Evolutionary conservation across 2,329 filamentous ascomycete species (phyloP), one percentile per base, ranked within the genome.

Genomic region (Purpureocillium takamizusanense): DNA sequence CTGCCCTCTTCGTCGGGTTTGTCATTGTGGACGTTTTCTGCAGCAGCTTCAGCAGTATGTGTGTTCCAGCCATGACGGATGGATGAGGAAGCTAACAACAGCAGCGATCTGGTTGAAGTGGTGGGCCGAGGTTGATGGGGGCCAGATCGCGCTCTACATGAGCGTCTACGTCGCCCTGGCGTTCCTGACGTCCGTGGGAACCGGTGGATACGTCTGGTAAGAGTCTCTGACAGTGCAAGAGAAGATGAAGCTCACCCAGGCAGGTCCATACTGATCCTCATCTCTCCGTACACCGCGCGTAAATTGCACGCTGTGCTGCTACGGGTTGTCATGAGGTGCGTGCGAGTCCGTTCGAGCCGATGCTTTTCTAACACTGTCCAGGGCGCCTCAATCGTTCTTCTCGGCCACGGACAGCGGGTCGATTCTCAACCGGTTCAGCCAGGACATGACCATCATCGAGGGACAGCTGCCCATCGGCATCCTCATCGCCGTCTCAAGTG

Each of bases 61-160:
- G 14, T 3, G 17, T 27, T n/a, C 10, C 18, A n/a, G 7, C 6
- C 28, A 12, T 13, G 8, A 7, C 27, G 10, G 10, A 37, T 30
- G 31, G 16, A 35, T 10, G 16, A 15, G 33, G 10, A 18, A 15
- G 28, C 28, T 30, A 13, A 30, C 28, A 6, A 6, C 13, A 6
- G 38, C 48, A 38, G 38, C 37, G 13, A 41, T 58, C 25, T 57
- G 54, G 55, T 42, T 60, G 14, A 59, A 57, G 35, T 59, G 51
- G 42, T 60, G 54, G 44, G 51, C 55, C 2, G 50, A 48, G 25
- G 38, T 41, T 9, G 42, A 43, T 25, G 46, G 44, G 8, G 35
- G 38, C 11, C 30, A 46, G 13, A 40, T 50, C n/a, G 44, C 42
- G 15, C 27, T 42, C n/a, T 43, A 41, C 18, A 46, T 48, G 16